Percentiles rank a stretch among this genome's conserved stretches.
These are phyloP conservation scores for Rosa rugosa DNA, from an alignment of 306 rosid species.

Conservation along the genomic window DNA sequence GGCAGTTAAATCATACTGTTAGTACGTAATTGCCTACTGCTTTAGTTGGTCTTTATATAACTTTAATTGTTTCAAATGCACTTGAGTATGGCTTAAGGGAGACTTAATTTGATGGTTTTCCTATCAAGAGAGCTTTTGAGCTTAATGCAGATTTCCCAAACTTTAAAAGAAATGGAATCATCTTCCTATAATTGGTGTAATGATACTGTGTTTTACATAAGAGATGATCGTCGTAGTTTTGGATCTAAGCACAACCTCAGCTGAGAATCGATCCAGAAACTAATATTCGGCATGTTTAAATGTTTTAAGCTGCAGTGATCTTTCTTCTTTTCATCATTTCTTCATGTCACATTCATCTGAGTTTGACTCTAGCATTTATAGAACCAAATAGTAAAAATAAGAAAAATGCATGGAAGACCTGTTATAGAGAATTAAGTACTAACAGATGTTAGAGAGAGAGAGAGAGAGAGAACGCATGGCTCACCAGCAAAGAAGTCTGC, in stretches of 20 bases:
- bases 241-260: neutral
- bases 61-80: neutral
- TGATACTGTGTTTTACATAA: neutral
- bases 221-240: neutral
- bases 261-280: neutral
- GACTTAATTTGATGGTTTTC: no score
- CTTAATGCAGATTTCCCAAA: neutral
- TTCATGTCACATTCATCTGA: neutral
- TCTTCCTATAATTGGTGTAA: neutral
- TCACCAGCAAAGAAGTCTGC: conserved; percentile 57
- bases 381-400: neutral
- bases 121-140: neutral
- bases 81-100: neutral
- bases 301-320: neutral
- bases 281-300: neutral
- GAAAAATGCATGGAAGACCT: neutral
- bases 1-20: conserved; percentile 1
- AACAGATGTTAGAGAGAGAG: neutral
- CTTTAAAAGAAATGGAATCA: neutral
- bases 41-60: neutral
- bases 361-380: neutral
- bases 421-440: neutral
- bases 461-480: neutral
- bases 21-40: neutral
- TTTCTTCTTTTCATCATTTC: neutral